These are phyloP conservation scores for Starmerella kuoi DNA, from an alignment of 805 yeast genomes.

Conservation along the genomic window DNA sequence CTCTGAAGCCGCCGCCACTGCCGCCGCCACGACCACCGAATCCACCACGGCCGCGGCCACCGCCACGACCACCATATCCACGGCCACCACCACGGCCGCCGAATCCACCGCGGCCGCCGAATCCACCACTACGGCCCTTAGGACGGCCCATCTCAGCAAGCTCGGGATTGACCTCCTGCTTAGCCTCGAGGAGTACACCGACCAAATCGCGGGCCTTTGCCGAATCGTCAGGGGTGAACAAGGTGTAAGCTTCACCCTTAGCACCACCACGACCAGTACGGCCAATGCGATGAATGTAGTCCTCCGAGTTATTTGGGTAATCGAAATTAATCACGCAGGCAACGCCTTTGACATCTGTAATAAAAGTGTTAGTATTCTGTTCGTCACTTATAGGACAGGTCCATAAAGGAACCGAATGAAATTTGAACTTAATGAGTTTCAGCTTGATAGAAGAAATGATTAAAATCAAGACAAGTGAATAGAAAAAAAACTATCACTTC, in stretches of 20 bases:
- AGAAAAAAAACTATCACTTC: conserved; percentile 13
- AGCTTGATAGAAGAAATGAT: background rate
- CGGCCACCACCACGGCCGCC: conserved; percentile 31
- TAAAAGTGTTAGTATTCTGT: conserved; percentile 28
- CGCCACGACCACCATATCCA: conserved; percentile 23
- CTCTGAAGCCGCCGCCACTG: conserved; percentile 11
- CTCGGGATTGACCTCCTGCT: conserved; percentile 76
- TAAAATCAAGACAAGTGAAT: no score
- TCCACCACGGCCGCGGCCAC: conserved; percentile 15
- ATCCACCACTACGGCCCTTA: conserved; percentile 50
- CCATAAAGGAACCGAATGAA: conserved; percentile 1
- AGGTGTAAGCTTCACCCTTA: conserved; percentile 86
- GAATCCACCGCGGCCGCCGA: conserved; percentile 42
- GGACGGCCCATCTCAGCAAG: conserved; percentile 66
- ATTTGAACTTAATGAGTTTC: background rate
- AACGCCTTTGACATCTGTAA: conserved; percentile 85
- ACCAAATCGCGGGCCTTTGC: conserved; percentile 83
- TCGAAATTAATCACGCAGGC: conserved; percentile 87
- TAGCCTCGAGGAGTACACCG: conserved; percentile 87
- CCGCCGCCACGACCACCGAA: conserved; percentile 12
- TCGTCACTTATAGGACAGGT: background rate
- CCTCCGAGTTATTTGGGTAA: conserved; percentile 97
- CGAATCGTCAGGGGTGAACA: conserved; percentile 80
- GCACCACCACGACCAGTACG: conserved; percentile 99
- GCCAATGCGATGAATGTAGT: conserved; percentile 97